phyloP scores from a whole-genome alignment of 208 protist genomes.

The Leishmania tropica region DNA sequence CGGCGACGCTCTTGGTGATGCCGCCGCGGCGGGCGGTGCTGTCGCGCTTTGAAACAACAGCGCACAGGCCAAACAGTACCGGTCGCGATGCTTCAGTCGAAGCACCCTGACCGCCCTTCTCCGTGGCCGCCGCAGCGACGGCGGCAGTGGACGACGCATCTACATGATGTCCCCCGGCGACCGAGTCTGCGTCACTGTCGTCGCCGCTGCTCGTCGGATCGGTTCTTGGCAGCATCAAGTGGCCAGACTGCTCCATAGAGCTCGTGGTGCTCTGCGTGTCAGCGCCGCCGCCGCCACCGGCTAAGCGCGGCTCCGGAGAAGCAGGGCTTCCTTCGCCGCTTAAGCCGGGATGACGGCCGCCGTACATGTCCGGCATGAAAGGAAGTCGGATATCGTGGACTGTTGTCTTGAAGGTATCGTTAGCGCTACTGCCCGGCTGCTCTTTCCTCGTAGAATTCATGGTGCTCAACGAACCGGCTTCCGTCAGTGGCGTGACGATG shows the following conservation, averaged over 20 bases:
- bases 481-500: background rate
- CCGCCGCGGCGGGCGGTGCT: conserved; percentile 62
- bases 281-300: background rate
- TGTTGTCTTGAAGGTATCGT: background rate
- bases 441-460: background rate
- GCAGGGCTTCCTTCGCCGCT: background rate
- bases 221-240: conserved; percentile 21
- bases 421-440: background rate
- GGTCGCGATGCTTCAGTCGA: background rate
- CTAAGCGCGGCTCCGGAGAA: background rate
- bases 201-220: conserved; percentile 15
- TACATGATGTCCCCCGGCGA: background rate
- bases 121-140: background rate
- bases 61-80: conserved; percentile 69
- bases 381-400: background rate
- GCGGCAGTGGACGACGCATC: background rate
- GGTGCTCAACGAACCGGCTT: background rate
- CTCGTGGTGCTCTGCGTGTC: background rate
- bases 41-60: conserved; percentile 73
- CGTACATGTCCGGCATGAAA: background rate
- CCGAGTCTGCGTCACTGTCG: background rate
- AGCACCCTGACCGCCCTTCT: background rate
- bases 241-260: conserved; percentile 9
- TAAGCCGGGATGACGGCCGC: background rate
- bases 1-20: conserved; percentile 80